Evolutionary conservation across 352 stramenopile species (phyloP).

Genomic region (Bremia lactucae): DNA sequence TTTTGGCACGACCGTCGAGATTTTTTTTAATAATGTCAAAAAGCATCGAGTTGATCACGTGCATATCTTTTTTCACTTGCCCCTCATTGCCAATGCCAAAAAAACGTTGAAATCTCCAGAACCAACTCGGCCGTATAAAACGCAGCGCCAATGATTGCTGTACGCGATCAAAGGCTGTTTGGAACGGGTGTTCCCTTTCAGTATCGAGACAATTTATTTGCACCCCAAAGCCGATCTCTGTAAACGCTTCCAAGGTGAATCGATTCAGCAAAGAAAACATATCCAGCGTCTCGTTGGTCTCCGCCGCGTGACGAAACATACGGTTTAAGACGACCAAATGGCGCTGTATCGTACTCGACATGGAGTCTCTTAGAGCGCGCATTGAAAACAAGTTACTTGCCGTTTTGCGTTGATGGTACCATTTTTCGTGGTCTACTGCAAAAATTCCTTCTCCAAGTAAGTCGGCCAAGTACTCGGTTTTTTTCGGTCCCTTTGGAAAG

Average conservation of each 20-base stretch:
- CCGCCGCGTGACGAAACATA: constrained; percentile 11
- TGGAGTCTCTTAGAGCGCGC: constrained; percentile 28
- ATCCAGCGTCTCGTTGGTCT: constrained; percentile 18
- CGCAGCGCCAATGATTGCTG: constrained; percentile 21
- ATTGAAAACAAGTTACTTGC: constrained; percentile 43
- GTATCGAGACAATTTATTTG: constrained; percentile 28
- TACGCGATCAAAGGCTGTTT: constrained; percentile 34
- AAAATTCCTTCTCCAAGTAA: constrained; percentile 48
- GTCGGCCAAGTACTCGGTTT: constrained; percentile 23
- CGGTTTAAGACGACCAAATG: constrained; percentile 22
- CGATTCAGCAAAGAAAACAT: constrained; percentile 30
- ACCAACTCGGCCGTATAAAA: constrained; percentile 27
- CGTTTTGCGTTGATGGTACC: constrained; percentile 43
- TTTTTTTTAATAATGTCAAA: constrained; percentile 31
- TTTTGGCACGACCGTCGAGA: constrained; percentile 10
- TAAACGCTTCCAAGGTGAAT: constrained; percentile 45
- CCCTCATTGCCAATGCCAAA: constrained; percentile 26
- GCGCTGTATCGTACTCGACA: constrained; percentile 30
- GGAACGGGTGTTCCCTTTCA: constrained; percentile 37
- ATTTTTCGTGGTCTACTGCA: constrained; percentile 33
- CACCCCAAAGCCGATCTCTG: constrained; percentile 46
- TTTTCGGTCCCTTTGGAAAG: constrained; percentile 48
- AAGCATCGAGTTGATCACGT: constrained; percentile 38
- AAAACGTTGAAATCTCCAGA: constrained; percentile 34
- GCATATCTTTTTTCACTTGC: constrained; percentile 23